These are phyloP conservation scores for Saxophila tyrrhenica DNA, from an alignment of 495 filamentous ascomycete genomes.

Conservation along the genomic window DNA sequence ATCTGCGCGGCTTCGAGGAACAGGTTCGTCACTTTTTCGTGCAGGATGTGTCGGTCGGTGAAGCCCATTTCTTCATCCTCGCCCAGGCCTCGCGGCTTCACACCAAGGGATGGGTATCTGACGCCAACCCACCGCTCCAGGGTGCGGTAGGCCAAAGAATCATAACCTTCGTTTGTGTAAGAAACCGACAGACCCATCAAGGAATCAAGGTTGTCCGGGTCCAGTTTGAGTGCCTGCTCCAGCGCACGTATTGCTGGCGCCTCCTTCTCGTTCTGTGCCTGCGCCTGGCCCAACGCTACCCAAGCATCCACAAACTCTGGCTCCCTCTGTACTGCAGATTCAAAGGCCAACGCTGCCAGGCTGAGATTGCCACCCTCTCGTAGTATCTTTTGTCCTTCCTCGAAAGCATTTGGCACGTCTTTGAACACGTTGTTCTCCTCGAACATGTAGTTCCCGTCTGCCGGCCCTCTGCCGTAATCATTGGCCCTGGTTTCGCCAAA, in stretches of 20 bases:
- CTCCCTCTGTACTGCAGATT: slow-evolving; percentile 86
- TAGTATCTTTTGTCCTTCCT: slow-evolving; percentile 84
- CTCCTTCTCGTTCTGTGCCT: slow-evolving; percentile 98
- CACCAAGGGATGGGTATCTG: slow-evolving; percentile 74
- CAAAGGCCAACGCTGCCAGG: slow-evolving; percentile 89
- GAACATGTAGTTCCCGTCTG: slow-evolving; percentile 82
- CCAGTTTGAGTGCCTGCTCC: slow-evolving; percentile 79
- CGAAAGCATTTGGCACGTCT: slow-evolving; percentile 65
- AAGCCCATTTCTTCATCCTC: slow-evolving; percentile 59
- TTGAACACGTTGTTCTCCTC: slow-evolving; percentile 86
- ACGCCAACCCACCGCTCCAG: slow-evolving; percentile 90
- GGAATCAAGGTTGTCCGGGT: slow-evolving; percentile 74
- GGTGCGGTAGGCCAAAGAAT: slow-evolving; percentile 89
- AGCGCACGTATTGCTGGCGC: slow-evolving; percentile 94
- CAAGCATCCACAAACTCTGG: slow-evolving; percentile 81
- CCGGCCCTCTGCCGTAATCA: slow-evolving; percentile 59
- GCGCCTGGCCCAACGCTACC: slow-evolving; percentile 78
- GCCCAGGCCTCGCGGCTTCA: slow-evolving; percentile 17
- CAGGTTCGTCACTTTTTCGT: slow-evolving; percentile 76
- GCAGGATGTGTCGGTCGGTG: slow-evolving; percentile 80
- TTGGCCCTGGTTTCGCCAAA: slow-evolving; percentile 7
- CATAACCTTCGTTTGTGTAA: slow-evolving; percentile 99
- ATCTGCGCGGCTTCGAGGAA: slow-evolving; percentile 90
- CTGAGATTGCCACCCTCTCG: slow-evolving; percentile 86
- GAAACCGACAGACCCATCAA: slow-evolving; percentile 92